Percentiles rank a stretch among this genome's conserved stretches.
These are phyloP conservation scores for Heritiera littoralis DNA, from an alignment of 345 rosid genomes.

Conservation along the genomic window DNA sequence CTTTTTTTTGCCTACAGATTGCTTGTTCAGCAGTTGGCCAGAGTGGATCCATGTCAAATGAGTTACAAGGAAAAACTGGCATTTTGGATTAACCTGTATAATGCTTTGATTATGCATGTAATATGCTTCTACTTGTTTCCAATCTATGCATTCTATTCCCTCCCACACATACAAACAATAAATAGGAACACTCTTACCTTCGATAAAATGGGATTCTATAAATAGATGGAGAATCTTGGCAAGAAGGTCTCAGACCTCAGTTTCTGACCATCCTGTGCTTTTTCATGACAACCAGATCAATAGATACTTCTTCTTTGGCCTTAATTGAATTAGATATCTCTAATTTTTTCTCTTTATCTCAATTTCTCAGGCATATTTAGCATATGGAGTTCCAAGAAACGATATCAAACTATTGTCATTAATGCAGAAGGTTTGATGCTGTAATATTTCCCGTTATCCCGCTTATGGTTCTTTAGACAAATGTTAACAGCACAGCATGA, in stretches of 20 bases:
- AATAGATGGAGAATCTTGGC: not conserved
- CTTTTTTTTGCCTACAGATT: constrained; percentile 37
- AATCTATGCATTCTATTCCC: constrained; percentile 6
- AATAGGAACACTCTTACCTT: not conserved
- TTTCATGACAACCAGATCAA: constrained; percentile 2
- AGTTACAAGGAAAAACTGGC: constrained; percentile 55
- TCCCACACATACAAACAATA: not conserved
- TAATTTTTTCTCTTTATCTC: not conserved
- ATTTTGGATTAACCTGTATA: constrained; percentile 72
- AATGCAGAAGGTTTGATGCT: constrained; percentile 58
- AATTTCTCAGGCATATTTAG: constrained; percentile 59
- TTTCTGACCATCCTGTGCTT: constrained; percentile 14
- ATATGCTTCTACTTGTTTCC: constrained; percentile 14
- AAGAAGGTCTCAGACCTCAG: constrained; percentile 9
- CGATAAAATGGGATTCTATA: not conserved
- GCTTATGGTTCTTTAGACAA: constrained; percentile 13
- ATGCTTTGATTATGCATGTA: constrained; percentile 77
- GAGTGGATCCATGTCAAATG: constrained; percentile 50
- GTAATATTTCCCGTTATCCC: not conserved
- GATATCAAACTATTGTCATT: constrained; percentile 55
- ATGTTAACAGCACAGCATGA: constrained; percentile 14
- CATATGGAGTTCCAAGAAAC: constrained; percentile 64
- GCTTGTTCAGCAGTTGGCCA: constrained; percentile 60
- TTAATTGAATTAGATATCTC: not conserved
- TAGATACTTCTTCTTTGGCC: not conserved